Conservation (phyloP, 192 early-diverging fungal genomes). For the Rhizophagus clarus region DNA sequence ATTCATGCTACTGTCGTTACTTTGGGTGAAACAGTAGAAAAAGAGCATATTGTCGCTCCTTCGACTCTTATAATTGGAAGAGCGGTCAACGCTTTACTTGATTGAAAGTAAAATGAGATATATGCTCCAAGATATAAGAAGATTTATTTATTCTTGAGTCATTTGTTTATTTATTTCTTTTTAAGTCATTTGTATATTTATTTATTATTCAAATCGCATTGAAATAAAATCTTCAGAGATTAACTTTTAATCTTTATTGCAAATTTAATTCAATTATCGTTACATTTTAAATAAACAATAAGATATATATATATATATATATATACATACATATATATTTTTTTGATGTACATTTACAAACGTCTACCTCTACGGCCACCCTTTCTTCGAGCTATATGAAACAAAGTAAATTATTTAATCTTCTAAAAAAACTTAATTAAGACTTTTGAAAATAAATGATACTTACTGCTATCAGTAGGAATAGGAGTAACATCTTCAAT, state of each 20-base stretch:
- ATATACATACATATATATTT: neutral
- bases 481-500: conserved; percentile 99
- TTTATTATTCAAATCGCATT: no score
- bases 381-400: conserved; percentile 76
- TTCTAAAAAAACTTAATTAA: neutral
- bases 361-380: conserved; percentile 99
- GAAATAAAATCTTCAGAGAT: no score
- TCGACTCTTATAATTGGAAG: conserved; percentile 81
- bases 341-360: conserved; percentile 56
- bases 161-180: no score
- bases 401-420: neutral
- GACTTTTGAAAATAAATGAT: neutral
- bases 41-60: conserved; percentile 68
- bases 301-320: no score
- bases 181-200: no score
- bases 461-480: conserved; percentile 89
- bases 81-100: conserved; percentile 49
- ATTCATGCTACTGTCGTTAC: conserved; percentile 65
- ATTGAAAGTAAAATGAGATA: neutral
- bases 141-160: no score
- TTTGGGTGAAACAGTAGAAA: conserved; percentile 65
- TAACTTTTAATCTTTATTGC: no score
- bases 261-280: no score
- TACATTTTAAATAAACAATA: neutral
- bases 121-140: neutral